Evolutionary conservation across 306 rosid species (phyloP).

Genomic region (Sechiopsis laciniata): DNA sequence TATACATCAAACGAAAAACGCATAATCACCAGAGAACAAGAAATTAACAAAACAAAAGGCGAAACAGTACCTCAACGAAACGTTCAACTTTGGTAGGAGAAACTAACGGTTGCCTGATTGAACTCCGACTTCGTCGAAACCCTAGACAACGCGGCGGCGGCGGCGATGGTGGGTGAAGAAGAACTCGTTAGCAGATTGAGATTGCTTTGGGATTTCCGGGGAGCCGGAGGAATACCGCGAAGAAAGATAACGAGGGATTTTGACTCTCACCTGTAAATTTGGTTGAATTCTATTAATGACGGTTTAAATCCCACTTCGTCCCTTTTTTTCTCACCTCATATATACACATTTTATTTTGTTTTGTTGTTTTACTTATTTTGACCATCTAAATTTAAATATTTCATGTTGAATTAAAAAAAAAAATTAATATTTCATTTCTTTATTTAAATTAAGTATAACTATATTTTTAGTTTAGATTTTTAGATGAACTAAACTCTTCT

Average conservation of each 20-base stretch:
- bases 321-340: too few species aligned
- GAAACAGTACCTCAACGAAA: slow-evolving; percentile 4
- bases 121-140: not conserved
- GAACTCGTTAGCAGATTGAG: not conserved
- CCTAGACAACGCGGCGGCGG: not conserved
- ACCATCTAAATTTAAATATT: too few species aligned
- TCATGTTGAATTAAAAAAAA: too few species aligned
- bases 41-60: not conserved
- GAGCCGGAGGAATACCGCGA: not conserved
- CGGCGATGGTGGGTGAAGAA: not conserved
- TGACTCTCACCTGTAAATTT: not conserved
- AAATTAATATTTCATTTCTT: too few species aligned
- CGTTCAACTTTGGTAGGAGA: slow-evolving; percentile 8
- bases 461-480: too few species aligned
- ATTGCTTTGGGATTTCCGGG: not conserved
- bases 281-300: not conserved
- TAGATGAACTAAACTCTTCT: too few species aligned
- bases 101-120: not conserved
- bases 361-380: too few species aligned
- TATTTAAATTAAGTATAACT: too few species aligned
- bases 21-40: not conserved
- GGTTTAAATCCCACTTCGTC: not conserved
- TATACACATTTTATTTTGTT: too few species aligned
- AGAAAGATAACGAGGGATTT: not conserved
- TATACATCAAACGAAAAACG: not conserved